phyloP scores from a whole-genome alignment of 2,329 filamentous ascomycete genomes.

The Fusarium gaditjirri region DNA sequence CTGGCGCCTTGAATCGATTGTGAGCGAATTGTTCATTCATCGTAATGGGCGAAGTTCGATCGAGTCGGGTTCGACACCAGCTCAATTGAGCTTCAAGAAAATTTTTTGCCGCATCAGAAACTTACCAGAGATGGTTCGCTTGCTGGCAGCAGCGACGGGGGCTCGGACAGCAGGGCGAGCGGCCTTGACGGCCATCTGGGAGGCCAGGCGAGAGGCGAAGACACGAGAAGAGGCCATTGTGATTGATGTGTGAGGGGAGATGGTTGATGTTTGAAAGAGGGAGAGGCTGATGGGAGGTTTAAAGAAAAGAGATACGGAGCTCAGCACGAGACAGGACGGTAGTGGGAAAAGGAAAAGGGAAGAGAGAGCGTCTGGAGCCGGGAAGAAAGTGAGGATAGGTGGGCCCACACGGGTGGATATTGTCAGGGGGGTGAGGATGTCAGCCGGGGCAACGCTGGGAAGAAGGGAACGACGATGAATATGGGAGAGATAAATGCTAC shows the following conservation, averaged over 20 bases:
- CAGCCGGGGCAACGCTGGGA: slow-evolving; percentile 51
- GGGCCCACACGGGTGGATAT: slow-evolving; percentile 49
- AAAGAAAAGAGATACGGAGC: slow-evolving; percentile 50
- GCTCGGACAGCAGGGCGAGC: slow-evolving; percentile 79
- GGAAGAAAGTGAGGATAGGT: slow-evolving; percentile 51
- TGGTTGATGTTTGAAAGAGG: slow-evolving; percentile 45
- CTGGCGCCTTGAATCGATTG: slow-evolving; percentile 59
- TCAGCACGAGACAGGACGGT: slow-evolving; percentile 49
- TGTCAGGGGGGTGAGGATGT: slow-evolving; percentile 48
- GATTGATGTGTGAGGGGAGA: slow-evolving; percentile 61
- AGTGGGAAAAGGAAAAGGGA: slow-evolving; percentile 55
- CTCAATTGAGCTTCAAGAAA: slow-evolving; percentile 47
- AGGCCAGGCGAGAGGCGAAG: slow-evolving; percentile 80
- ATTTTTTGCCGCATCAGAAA: slow-evolving; percentile 48
- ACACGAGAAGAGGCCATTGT: slow-evolving; percentile 85
- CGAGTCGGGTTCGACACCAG: slow-evolving; percentile 41
- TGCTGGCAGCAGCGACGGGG: slow-evolving; percentile 72
- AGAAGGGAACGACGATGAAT: slow-evolving; percentile 43
- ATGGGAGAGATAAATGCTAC: slow-evolving; percentile 48
- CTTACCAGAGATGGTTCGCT: slow-evolving; percentile 82
- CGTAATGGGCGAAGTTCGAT: slow-evolving; percentile 45
- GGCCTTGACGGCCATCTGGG: slow-evolving; percentile 80
- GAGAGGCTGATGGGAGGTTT: slow-evolving; percentile 48
- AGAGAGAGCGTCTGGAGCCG: slow-evolving; percentile 53
- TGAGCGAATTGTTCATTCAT: slow-evolving; percentile 49